Conservation (phyloP, 768 basidiomycete genomes). For the Tubosaeta sp. region DNA sequence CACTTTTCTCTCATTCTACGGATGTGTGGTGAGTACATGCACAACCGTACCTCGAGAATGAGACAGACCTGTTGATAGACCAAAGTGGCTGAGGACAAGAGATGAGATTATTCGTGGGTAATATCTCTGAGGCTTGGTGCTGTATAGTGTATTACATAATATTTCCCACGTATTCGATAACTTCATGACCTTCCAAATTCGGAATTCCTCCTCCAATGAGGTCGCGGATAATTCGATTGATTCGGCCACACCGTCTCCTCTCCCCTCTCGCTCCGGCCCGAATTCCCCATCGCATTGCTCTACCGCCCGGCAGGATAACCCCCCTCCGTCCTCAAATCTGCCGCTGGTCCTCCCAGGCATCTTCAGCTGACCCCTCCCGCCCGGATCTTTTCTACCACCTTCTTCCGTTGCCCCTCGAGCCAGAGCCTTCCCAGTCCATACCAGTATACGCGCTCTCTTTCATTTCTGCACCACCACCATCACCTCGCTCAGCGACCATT, state of each 20-base stretch:
- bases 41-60: neutral
- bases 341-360: conserved; percentile 12
- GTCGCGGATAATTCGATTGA: conserved; percentile 1
- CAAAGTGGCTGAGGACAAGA: conserved; percentile 28
- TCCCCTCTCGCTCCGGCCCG: neutral
- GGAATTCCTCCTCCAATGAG: conserved; percentile 6
- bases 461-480: conserved; percentile 41
- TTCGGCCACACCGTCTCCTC: neutral
- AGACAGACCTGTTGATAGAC: conserved; percentile 26
- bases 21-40: neutral
- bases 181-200: conserved; percentile 6
- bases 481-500: conserved; percentile 45
- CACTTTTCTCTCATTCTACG: conserved; percentile 93
- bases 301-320: conserved; percentile 9
- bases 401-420: conserved; percentile 46
- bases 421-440: conserved; percentile 32
- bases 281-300: neutral
- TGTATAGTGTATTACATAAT: conserved; percentile 34
- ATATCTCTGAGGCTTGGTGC: conserved; percentile 29
- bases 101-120: conserved; percentile 10
- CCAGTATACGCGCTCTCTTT: conserved; percentile 69
- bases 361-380: conserved; percentile 51
- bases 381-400: conserved; percentile 71
- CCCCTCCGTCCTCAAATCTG: neutral
- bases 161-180: conserved; percentile 11